Base-by-base conservation (phyloP, 1,284 basidiomycete genomes). In the Puccinia polysora region DNA sequence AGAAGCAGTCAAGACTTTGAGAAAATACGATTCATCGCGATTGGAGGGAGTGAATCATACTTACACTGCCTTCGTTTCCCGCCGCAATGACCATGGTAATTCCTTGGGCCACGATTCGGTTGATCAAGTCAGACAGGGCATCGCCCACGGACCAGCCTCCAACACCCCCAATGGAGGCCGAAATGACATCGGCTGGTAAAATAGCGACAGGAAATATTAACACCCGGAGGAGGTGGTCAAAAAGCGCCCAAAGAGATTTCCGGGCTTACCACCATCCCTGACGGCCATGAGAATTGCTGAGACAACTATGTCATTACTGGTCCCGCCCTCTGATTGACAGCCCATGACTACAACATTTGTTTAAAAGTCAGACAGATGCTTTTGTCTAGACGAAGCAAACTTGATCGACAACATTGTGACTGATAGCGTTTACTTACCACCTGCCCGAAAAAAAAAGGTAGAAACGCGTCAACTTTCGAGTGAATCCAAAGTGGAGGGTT, bases 61-160 rank as follows among this genome's bases (percentile, higher is more conserved):
- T 23, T 45, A 63, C 60, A 12, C 14, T 63, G 36, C 60, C 60
- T 12, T 63, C 60, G 30, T 63, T 63, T 25, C 60, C 60, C 10
- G 32, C 60, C 2, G 60, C 38, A 25, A 47, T 15, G 30, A 63
- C 30, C 14, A 63, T 14, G 14, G 23, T 20, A 38, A 47, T 25
- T 25, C 60, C 43, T 63, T 49, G 28, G n/a, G 32, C 20, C 2
- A 36, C 43, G n/a, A 63, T 18, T 12, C 40, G 14, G 18, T 43
- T 47, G 28, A 63, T 32, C 23, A 20, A 20, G 30, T 63, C 60
- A 25, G 23, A 28, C 1, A 63, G 43, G 1, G 38, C 18, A 63
- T 63, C 60, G 4, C 60, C 60, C 30, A 15, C 34, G 12, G 60
- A 63, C 60, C 60, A 63, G 20, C 60, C 60, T 23, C 60, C 60